Percentiles rank a stretch among this genome's conserved stretches.
Conservation (phyloP, 441 rosid species). For the Euphorbia corollata region DNA sequence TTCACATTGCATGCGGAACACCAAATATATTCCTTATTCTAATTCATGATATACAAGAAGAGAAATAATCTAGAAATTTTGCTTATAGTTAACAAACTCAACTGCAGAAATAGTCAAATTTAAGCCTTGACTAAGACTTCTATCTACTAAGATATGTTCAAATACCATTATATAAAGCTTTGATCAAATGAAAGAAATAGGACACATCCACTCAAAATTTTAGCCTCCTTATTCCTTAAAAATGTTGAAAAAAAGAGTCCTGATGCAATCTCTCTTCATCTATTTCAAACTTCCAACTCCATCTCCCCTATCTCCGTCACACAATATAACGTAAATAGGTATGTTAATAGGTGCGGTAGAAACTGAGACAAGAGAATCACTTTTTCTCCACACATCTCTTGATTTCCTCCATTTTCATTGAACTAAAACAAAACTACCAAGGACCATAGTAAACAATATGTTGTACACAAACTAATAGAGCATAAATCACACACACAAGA, state of each 20-base stretch:
- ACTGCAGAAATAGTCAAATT: not conserved
- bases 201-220: not conserved
- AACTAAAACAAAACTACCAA: slow-evolving; percentile 9
- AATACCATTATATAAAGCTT: not conserved
- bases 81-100: not conserved
- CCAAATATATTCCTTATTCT: not conserved
- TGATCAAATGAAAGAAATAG: not conserved
- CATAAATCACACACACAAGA: not conserved
- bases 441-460: not conserved
- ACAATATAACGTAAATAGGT: not conserved
- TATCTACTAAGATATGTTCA: not conserved
- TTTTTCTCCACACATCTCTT: not conserved
- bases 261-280: not conserved
- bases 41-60: not conserved
- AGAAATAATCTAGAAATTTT: not conserved
- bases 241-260: not conserved
- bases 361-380: not conserved
- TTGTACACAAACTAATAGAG: slow-evolving; percentile 1
- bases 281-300: not conserved
- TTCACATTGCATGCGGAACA: not conserved
- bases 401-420: not conserved
- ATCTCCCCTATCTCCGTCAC: not conserved
- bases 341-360: not conserved
- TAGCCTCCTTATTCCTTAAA: not conserved
- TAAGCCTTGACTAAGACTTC: not conserved